phyloP scores from a whole-genome alignment of 176 grass and related monocot genomes.

The Aegilops sharonensis region DNA sequence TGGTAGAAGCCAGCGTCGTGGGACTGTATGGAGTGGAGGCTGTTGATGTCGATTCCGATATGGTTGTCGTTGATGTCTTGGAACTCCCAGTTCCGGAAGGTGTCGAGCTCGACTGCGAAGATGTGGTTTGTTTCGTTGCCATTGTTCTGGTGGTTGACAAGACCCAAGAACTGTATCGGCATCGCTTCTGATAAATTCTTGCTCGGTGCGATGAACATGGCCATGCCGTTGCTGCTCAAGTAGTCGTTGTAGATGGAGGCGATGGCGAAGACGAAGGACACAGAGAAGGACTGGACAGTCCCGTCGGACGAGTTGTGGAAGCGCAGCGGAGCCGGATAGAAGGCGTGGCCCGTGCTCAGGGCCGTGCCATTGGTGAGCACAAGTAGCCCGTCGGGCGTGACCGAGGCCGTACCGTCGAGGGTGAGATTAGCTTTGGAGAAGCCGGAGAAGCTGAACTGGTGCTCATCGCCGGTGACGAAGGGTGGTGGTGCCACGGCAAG shows the following conservation, averaged over 20 bases:
- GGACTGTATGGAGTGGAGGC: not conserved
- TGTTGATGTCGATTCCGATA: constrained; percentile 9
- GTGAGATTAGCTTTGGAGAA: constrained; percentile 23
- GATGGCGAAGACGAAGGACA: constrained; percentile 17
- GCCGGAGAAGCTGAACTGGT: constrained; percentile 39
- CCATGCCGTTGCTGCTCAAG: constrained; percentile 24
- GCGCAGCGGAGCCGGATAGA: not conserved
- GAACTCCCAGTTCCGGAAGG: not conserved
- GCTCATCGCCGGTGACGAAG: not conserved
- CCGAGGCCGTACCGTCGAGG: constrained; percentile 17
- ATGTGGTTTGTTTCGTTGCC: constrained; percentile 26
- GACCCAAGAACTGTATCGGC: constrained; percentile 6
- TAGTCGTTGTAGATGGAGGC: not conserved
- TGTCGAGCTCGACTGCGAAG: not conserved
- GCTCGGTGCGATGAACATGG: constrained; percentile 18
- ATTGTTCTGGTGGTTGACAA: not conserved
- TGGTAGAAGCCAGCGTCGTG: constrained; percentile 9
- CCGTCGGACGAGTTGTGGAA: not conserved
- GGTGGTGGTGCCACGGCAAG: not conserved
- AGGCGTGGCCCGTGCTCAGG: constrained; percentile 17
- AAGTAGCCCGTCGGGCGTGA: constrained; percentile 13
- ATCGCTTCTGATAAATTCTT: not conserved
- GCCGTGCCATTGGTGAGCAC: constrained; percentile 11
- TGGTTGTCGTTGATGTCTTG: not conserved
- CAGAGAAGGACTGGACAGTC: constrained; percentile 25